phyloP scores from a whole-genome alignment of 73 alveolate species.

The Paraurostyla sp. region DNA sequence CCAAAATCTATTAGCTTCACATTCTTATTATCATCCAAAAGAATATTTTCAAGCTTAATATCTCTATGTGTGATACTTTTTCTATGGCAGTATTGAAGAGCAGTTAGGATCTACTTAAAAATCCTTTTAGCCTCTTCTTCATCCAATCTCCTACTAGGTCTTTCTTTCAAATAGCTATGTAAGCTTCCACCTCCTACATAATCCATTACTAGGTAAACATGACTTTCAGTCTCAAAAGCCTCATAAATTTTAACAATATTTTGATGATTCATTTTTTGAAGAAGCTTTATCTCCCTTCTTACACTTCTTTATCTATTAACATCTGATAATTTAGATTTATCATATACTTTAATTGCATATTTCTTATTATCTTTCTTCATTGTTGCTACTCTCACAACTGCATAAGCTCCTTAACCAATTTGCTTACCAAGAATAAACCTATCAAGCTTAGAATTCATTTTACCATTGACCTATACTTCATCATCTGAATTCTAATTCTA shows the following conservation, averaged over 20 bases:
- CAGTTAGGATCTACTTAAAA: constrained; percentile 83
- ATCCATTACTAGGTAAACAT: constrained; percentile 89
- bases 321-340: constrained; percentile 44
- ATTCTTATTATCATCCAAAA: constrained; percentile 81
- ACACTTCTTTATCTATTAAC: constrained; percentile 42
- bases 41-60: constrained; percentile 89
- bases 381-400: constrained; percentile 43
- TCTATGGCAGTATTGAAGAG: constrained; percentile 82
- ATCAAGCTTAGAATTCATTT: background rate
- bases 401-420: constrained; percentile 53
- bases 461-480: too few relatives aligned
- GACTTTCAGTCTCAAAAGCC: constrained; percentile 85
- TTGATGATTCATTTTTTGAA: constrained; percentile 84
- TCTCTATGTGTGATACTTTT: constrained; percentile 93
- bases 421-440: constrained; percentile 22
- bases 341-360: constrained; percentile 52
- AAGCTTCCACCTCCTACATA: constrained; percentile 86
- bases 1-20: constrained; percentile 91
- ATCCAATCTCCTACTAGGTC: constrained; percentile 74
- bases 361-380: background rate
- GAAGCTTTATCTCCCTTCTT: constrained; percentile 63
- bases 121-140: constrained; percentile 89
- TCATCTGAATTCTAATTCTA: background rate
- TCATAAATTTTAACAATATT: constrained; percentile 89
- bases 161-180: constrained; percentile 68